phyloP scores from a whole-genome alignment of 257 asterid genomes.

The Mentha longifolia region DNA sequence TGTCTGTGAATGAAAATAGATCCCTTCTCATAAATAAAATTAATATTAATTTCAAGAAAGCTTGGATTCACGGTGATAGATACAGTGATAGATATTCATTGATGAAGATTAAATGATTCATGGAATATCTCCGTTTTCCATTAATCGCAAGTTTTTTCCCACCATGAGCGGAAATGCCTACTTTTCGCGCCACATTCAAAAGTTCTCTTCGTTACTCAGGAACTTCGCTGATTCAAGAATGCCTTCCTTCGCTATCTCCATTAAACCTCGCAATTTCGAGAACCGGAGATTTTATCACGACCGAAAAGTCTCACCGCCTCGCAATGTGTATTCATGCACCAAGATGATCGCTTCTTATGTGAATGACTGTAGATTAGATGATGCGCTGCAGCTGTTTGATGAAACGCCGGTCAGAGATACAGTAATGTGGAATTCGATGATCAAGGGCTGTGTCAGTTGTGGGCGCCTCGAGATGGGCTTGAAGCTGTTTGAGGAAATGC shows the following conservation, averaged over 20 bases:
- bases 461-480: slow-evolving; percentile 61
- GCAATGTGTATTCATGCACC: slow-evolving; percentile 60
- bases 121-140: background rate
- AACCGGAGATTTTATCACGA: slow-evolving; percentile 46
- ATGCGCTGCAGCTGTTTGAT: slow-evolving; percentile 76
- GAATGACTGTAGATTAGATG: slow-evolving; percentile 52
- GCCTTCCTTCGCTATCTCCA: slow-evolving; percentile 2
- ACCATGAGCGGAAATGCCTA: slow-evolving; percentile 40
- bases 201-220: slow-evolving; percentile 30
- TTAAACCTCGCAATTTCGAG: slow-evolving; percentile 25
- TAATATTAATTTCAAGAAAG: no score
- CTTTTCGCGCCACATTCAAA: slow-evolving; percentile 44
- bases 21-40: no score
- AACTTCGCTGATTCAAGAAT: slow-evolving; percentile 19
- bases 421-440: slow-evolving; percentile 78
- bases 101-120: background rate
- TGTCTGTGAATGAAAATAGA: no score
- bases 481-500: slow-evolving; percentile 71
- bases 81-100: no score
- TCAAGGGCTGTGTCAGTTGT: slow-evolving; percentile 72
- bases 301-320: slow-evolving; percentile 42
- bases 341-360: slow-evolving; percentile 59
- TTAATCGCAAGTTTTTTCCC: background rate
- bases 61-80: background rate
- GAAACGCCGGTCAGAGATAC: slow-evolving; percentile 67